Percentiles rank a stretch among this genome's conserved stretches.
Evolutionary conservation across 2,329 filamentous ascomycete species (phyloP).

Genomic region (Penicillium sp.): DNA sequence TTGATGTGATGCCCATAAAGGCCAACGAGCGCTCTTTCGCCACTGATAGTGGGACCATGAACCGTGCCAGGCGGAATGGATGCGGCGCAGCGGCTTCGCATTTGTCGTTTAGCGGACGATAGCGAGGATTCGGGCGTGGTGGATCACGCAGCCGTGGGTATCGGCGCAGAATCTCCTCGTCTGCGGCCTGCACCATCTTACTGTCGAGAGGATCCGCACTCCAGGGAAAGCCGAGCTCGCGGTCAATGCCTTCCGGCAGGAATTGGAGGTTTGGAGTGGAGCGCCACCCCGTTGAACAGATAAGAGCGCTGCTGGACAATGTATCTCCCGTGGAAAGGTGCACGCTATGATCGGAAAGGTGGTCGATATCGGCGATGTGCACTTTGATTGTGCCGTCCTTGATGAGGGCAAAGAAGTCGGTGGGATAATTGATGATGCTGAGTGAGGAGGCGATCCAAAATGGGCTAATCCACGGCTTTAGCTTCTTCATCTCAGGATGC

Average conservation of each 20-base stretch:
- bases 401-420: slow-evolving; percentile 54
- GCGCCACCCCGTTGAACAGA: slow-evolving; percentile 56
- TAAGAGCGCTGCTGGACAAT: slow-evolving; percentile 47
- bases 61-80: slow-evolving; percentile 46
- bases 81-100: slow-evolving; percentile 37
- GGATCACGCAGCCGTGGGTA: slow-evolving; percentile 48
- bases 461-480: slow-evolving; percentile 43
- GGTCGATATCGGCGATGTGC: slow-evolving; percentile 50
- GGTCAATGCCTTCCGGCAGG: slow-evolving; percentile 39
- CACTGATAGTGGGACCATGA: slow-evolving; percentile 43
- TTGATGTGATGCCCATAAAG: slow-evolving; percentile 46
- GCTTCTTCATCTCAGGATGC: slow-evolving; percentile 42
- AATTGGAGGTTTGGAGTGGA: slow-evolving; percentile 47
- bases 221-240: slow-evolving; percentile 46
- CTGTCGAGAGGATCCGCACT: slow-evolving; percentile 30
- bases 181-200: slow-evolving; percentile 40
- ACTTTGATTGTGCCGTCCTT: slow-evolving; percentile 50
- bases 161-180: slow-evolving; percentile 46
- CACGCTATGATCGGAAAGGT: slow-evolving; percentile 43
- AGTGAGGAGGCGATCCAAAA: slow-evolving; percentile 54
- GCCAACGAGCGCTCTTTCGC: slow-evolving; percentile 42
- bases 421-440: slow-evolving; percentile 57
- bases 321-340: slow-evolving; percentile 45
- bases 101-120: slow-evolving; percentile 29
- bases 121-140: slow-evolving; percentile 27